Base-by-base conservation (phyloP, 2,329 filamentous ascomycete species). In the Harringtonia aguacate region DNA sequence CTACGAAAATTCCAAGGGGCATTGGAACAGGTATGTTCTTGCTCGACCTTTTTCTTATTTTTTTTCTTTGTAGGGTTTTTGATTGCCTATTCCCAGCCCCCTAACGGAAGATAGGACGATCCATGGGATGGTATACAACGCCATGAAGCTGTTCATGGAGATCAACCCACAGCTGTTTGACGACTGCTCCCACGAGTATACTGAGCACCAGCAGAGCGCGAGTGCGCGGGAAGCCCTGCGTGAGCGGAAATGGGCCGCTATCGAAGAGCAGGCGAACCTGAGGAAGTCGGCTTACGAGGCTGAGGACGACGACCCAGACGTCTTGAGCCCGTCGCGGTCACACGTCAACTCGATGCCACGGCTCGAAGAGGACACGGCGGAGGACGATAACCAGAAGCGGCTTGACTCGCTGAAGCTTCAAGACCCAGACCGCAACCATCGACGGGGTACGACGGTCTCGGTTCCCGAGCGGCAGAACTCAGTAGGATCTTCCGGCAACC, bases 101-200 rank as follows among this genome's bases (percentile, higher is more conserved):
- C 8, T n/a, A 15, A 27, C 24, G 3, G 12, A n/a, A n/a, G n/a
- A 7, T 30, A 97, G 92, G 57, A 98, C 92, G 8, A 98, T 98
- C 53, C 92, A 98, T 59, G 92, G 92, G 61, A 97, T 98, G 90
- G 92, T 98, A 12, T 97, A 97, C 64, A 98, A 97, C 58, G 92
- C 92, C 46, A 97, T 98, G 92, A 98, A 98, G 63, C 77, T 98
- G 31, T 98, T 98, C 65, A 98, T 98, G 92, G 92, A 98, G 63
- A 95, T 98, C 58, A 97, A 97, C 62, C 92, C 92, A 10, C 89
- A 95, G 62, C 77, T 98, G 20, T 98, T 98, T 56, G 92, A 98
- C 55, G 92, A 98, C 60, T 98, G 92, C 66, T 95, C 92, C 30
- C 90, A 95, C 58, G 89, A 97, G 52, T 98, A 98, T 65, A 94